A percentile compares a stretch with the other conserved stretches of the same genome.
Conservation (phyloP, 164 flowering plant genomes). For the Warburgia ugandensis region DNA sequence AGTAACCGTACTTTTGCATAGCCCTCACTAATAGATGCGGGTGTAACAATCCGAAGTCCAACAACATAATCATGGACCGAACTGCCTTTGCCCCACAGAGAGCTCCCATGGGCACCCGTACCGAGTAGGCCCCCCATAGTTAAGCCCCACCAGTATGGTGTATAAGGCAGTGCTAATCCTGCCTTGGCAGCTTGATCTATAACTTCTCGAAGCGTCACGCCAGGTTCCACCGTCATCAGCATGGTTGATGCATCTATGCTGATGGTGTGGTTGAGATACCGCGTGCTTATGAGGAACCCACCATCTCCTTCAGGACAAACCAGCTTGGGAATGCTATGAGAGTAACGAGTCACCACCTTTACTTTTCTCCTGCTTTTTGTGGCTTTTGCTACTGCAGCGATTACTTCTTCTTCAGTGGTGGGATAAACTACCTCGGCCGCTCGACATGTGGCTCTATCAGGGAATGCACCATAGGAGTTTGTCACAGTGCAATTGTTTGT, state of each 20-base stretch:
- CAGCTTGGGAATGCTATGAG: slow-evolving; percentile 64
- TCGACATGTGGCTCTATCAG: slow-evolving; percentile 48
- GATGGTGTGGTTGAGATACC: slow-evolving; percentile 28
- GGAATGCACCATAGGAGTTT: slow-evolving; percentile 62
- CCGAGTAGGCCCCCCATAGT: slow-evolving; percentile 60
- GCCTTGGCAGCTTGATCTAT: slow-evolving; percentile 44
- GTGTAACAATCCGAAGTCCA: slow-evolving; percentile 40
- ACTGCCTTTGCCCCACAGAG: slow-evolving; percentile 63
- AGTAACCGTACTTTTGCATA: slow-evolving; percentile 40
- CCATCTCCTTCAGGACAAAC: slow-evolving; percentile 51
- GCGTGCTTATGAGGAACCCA: slow-evolving; percentile 59
- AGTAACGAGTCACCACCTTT: slow-evolving; percentile 47
- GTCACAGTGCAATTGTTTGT: slow-evolving; percentile 53
- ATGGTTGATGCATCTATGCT: slow-evolving; percentile 20
- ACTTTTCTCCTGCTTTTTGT: slow-evolving; percentile 34
- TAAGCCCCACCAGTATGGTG: slow-evolving; percentile 85
- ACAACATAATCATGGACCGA: slow-evolving; percentile 57
- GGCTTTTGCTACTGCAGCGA: slow-evolving; percentile 40
- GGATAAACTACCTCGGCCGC: slow-evolving; percentile 47
- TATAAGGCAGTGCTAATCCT: slow-evolving; percentile 50
- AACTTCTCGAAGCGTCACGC: slow-evolving; percentile 44
- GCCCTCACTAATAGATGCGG: slow-evolving; percentile 39
- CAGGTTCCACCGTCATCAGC: slow-evolving; percentile 52
- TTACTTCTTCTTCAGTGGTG: slow-evolving; percentile 42
- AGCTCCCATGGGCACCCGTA: slow-evolving; percentile 79